These are phyloP conservation scores for Earliella scabrosa DNA, from an alignment of 1,284 basidiomycete genomes.

Conservation along the genomic window DNA sequence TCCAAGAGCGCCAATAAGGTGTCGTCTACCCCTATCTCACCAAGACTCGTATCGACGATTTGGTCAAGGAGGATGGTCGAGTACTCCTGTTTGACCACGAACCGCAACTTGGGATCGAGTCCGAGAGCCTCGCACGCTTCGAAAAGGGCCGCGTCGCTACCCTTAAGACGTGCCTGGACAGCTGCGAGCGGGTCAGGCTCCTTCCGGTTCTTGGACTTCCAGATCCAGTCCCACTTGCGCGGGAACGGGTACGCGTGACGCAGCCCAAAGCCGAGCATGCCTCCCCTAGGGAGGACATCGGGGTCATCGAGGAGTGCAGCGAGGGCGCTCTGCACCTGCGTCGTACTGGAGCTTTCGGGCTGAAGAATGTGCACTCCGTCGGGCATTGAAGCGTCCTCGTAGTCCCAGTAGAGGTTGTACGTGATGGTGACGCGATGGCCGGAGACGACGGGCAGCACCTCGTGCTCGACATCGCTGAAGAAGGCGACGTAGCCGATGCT, in stretches of 20 bases:
- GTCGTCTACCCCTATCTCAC: not conserved
- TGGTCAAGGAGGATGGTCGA: not conserved
- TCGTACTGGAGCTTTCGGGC: not conserved
- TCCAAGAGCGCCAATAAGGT: not conserved
- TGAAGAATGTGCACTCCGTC: not conserved
- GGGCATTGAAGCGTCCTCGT: not conserved
- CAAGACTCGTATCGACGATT: not conserved
- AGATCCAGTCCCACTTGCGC: no score
- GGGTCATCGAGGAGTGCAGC: constrained; percentile 27
- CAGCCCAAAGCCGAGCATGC: constrained; percentile 42
- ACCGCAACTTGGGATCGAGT: not conserved
- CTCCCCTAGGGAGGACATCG: constrained; percentile 35
- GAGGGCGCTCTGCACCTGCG: constrained; percentile 13
- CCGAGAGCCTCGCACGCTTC: constrained; percentile 1
- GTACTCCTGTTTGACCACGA: not conserved
- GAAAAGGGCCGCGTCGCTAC: constrained; percentile 8
- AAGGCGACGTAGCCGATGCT: constrained; percentile 40
- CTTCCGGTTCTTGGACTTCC: no score
- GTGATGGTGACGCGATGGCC: constrained; percentile 49
- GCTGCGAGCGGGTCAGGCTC: not conserved
- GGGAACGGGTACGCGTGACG: constrained; percentile 33
- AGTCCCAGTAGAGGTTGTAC: constrained; percentile 39
- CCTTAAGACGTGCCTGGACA: constrained; percentile 1
- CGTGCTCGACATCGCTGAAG: constrained; percentile 50
- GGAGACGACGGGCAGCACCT: constrained; percentile 41